Base-by-base conservation (phyloP, 129 eudicot species). In the Helichrysum umbraculigerum region DNA sequence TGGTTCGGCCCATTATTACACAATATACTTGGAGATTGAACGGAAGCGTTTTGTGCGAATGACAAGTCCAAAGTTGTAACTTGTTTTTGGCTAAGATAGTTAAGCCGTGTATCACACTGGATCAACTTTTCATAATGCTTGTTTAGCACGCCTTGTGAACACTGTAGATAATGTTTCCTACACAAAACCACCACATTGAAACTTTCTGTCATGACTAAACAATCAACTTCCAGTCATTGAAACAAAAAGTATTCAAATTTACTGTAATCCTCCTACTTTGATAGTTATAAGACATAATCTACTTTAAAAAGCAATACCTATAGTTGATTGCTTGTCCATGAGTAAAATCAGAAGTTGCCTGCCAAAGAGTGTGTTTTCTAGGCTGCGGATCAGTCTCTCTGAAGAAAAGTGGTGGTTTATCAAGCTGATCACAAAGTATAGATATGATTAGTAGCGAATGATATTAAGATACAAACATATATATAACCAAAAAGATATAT, bases 341-440 rank as follows among this genome's bases (percentile, higher is more conserved):
- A 17, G 98, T 94, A 67, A 94, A 94, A 85, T 94, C 98, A 39
- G 85, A 17, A 58, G 86, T 81, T 72, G 84, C 83, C 79, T 85
- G 92, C 98, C 98, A 94, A 64, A 86, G 44, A 0, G 98, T 91
- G 65, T 94, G 98, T 63, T 94, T 94, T 77, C 88, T 86, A 73
- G 98, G 98, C 72, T 87, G 93, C 6, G 98, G 97, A 86, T 91
- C 71, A 20, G 86, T 87, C 88, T 91, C 97, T 72, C 81, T 73
- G 68, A 85, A 93, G 85, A 87, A 91, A 12, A 84, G 82, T 11
- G 98, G 98, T 52, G 42, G 87, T 61, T 78, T 87, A 37, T 82
- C 79, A 52, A 93, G 86, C 98, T 93, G 87, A 76, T 68, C 51
- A 81, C 41, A 17, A 78, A 15, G 52, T 37, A 21, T 58, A 47